phyloP scores from a whole-genome alignment of 371 early-diverging fungal genomes.

The Mucor irregularis region DNA sequence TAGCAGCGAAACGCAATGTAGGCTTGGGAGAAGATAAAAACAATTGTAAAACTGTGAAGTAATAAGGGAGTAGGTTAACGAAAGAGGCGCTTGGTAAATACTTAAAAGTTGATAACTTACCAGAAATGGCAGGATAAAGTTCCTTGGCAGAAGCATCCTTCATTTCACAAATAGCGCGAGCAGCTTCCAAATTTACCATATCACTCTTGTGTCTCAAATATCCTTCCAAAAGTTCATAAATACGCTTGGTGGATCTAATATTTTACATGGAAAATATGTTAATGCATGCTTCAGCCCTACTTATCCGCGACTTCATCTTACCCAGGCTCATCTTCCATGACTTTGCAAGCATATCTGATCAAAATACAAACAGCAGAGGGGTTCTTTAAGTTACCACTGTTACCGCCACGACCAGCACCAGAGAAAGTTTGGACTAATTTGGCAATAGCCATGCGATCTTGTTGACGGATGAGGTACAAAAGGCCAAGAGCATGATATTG shows the following conservation, averaged over 20 bases:
- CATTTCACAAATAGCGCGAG: constrained; percentile 93
- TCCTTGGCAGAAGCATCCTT: constrained; percentile 81
- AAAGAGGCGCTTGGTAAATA: neutral
- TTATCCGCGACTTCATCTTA: constrained; percentile 17
- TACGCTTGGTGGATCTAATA: constrained; percentile 63
- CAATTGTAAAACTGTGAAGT: constrained; percentile 74
- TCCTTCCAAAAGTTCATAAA: constrained; percentile 86
- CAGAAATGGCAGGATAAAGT: constrained; percentile 87
- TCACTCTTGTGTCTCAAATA: constrained; percentile 94
- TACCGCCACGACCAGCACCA: constrained; percentile 51
- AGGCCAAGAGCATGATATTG: constrained; percentile 98
- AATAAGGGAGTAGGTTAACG: neutral
- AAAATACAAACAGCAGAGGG: constrained; percentile 91
- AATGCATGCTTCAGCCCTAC: neutral
- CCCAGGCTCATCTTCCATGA: constrained; percentile 89
- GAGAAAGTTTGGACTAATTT: constrained; percentile 92
- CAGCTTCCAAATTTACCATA: constrained; percentile 98
- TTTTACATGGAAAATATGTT: neutral
- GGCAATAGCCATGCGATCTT: constrained; percentile 96
- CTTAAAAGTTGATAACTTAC: neutral
- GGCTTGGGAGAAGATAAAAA: constrained; percentile 92
- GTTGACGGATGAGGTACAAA: constrained; percentile 90
- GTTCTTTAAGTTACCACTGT: constrained; percentile 67
- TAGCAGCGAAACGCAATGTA: constrained; percentile 94
- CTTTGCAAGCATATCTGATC: constrained; percentile 90